phyloP scores from a whole-genome alignment of 2,329 filamentous ascomycete species.

The Westerdykella sp. region DNA sequence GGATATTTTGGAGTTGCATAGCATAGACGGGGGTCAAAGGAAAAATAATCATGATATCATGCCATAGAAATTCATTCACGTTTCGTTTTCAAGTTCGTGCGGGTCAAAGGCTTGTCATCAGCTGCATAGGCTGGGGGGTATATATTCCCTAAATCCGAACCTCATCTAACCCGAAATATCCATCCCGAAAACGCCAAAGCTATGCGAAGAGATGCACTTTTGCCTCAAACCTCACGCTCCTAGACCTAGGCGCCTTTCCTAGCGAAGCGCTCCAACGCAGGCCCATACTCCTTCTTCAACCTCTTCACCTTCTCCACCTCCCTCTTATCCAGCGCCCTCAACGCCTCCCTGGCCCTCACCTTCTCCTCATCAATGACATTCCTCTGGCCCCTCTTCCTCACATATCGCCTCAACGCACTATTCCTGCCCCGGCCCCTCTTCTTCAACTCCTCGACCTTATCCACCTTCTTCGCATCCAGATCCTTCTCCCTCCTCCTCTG shows the following conservation, averaged over 20 bases:
- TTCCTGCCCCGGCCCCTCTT: conserved; percentile 87
- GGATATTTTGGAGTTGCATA: conserved; percentile 4
- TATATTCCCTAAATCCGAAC: conserved; percentile 20
- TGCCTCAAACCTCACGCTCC: background rate
- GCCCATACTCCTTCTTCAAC: conserved; percentile 71
- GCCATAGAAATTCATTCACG: background rate
- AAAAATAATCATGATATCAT: conserved; percentile 1
- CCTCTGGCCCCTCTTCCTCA: conserved; percentile 85
- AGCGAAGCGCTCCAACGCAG: conserved; percentile 79
- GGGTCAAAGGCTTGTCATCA: too few relatives aligned
- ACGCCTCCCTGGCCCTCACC: conserved; percentile 75
- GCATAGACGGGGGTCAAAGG: background rate
- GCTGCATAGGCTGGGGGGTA: conserved; percentile 37
- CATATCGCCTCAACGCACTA: conserved; percentile 75
- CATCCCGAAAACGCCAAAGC: background rate
- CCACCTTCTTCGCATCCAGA: conserved; percentile 63
- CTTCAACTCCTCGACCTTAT: conserved; percentile 54
- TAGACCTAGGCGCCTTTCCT: conserved; percentile 48
- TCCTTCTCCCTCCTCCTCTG: conserved; percentile 72
- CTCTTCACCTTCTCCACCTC: conserved; percentile 44
- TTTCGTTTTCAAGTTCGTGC: background rate
- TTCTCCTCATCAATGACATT: conserved; percentile 97
- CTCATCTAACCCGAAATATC: background rate
- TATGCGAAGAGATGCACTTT: conserved; percentile 1
- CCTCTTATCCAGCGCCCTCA: conserved; percentile 61